phyloP scores from a whole-genome alignment of 257 asterid species.

The Solanum pennellii region DNA sequence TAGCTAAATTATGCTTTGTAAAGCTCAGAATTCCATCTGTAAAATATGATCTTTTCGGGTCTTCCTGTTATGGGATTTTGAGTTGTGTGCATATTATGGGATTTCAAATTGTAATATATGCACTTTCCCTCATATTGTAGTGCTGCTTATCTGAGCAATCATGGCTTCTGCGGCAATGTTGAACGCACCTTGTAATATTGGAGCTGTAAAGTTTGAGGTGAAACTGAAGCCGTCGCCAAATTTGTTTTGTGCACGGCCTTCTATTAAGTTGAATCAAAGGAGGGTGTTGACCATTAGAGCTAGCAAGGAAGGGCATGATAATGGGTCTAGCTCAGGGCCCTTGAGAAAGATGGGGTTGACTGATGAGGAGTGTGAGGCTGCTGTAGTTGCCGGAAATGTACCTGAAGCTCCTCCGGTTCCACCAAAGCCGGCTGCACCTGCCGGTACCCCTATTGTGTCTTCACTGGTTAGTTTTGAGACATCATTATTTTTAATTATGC shows the following conservation, averaged over 20 bases:
- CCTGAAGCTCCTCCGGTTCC: slow-evolving; percentile 92
- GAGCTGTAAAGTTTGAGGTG: slow-evolving; percentile 1
- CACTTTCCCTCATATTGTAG: neutral
- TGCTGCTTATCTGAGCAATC: neutral
- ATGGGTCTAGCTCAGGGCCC: slow-evolving; percentile 9
- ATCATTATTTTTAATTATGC: neutral
- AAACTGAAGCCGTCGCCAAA: neutral
- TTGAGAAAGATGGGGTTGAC: slow-evolving; percentile 42
- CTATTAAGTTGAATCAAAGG: neutral
- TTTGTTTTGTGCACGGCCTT: neutral
- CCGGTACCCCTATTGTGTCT: slow-evolving; percentile 55
- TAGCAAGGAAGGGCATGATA: neutral
- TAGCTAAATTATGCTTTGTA: neutral
- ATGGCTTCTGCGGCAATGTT: neutral
- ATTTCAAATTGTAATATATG: neutral
- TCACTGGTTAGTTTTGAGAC: slow-evolving; percentile 46
- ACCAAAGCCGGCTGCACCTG: slow-evolving; percentile 59
- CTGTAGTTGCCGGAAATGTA: slow-evolving; percentile 65
- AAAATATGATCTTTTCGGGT: neutral
- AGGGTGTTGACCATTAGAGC: neutral
- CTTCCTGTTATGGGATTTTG: neutral
- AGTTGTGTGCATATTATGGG: neutral
- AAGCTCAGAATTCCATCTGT: neutral
- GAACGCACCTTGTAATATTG: neutral
- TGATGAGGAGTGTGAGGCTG: slow-evolving; percentile 78